Base-by-base conservation (phyloP, 192 early-diverging fungal species). In the Rhizoclosmatium globosum region DNA sequence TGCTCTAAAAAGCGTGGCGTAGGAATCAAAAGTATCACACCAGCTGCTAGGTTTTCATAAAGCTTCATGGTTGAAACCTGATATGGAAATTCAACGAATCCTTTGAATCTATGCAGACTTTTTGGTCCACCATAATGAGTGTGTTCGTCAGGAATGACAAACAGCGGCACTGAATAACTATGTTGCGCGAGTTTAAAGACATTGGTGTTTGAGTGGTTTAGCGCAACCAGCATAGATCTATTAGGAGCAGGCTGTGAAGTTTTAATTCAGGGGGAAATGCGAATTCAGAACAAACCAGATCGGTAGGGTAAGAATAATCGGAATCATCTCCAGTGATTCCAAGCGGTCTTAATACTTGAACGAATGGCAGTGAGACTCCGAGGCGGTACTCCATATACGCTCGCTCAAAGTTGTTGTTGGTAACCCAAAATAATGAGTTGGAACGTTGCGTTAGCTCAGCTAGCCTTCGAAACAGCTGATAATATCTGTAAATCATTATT, bases 61-160 rank as follows among this genome's bases (percentile, higher is more conserved):
- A 79, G 43, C 53, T 79, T 79, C 77, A 79, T 79, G 43, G 68
- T 71, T 9, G 69, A 72, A 1, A 64, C 53, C 72, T 79, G 68
- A 21, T 79, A 79, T 21, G 77, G 77, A 45, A 79, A 71, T 45
- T 72, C 68, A 21, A 79, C 11, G 46, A 61, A 79, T 11, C 45
- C 77, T 71, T 79, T 79, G 71, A 64, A 79, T 23, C 43, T 11
- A 19, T 9, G 13, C 19, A 79, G 41, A 23, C 7, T 58, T 11
- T 43, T 23, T 19, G 77, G 68, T 41, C 77, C 77, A 21, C 77
- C 77, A 43, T 79, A 79, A 6, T 50, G 58, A 23, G 56, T 47
- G 41, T 71, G 66, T 59, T 53, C 74, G 46, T 31, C n/a, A 4
- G 74, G 64, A 67, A 76, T 21, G 9, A 76, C 48, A 38, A 45